Evolutionary conservation across 2,329 filamentous ascomycete species (phyloP).

Genomic region (Coniochaeta sp.): DNA sequence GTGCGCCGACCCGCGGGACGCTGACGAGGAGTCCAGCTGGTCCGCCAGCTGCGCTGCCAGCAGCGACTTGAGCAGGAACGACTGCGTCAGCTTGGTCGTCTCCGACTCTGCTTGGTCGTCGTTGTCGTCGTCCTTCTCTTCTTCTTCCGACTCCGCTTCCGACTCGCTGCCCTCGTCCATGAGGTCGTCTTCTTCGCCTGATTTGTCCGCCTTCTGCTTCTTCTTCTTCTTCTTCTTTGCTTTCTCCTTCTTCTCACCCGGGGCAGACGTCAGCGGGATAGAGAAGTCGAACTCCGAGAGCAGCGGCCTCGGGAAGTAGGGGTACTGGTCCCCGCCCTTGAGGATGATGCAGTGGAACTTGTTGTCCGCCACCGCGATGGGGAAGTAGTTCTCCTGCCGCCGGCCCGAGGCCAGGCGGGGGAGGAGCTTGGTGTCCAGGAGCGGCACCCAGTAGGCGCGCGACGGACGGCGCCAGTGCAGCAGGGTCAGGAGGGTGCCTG

Average conservation of each 20-base stretch:
- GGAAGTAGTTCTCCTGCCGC: slow-evolving; percentile 89
- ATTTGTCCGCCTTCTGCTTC: slow-evolving; percentile 22
- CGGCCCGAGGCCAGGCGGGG: slow-evolving; percentile 75
- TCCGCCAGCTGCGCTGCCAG: slow-evolving; percentile 70
- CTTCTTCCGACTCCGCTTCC: slow-evolving; percentile 25
- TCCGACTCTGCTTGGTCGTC: slow-evolving; percentile 35
- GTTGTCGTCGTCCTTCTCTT: slow-evolving; percentile 24
- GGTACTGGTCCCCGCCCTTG: slow-evolving; percentile 88
- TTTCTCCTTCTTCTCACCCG: slow-evolving; percentile 29
- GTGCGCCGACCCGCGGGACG: slow-evolving; percentile 40
- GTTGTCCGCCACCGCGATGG: slow-evolving; percentile 82
- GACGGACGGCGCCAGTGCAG: slow-evolving; percentile 85
- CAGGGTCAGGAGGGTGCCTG: slow-evolving; percentile 78
- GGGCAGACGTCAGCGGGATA: slow-evolving; percentile 62
- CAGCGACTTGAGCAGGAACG: slow-evolving; percentile 68
- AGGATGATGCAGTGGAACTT: slow-evolving; percentile 99
- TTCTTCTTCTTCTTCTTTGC: slow-evolving; percentile 25
- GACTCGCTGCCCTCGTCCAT: slow-evolving; percentile 25
- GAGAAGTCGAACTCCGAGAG: slow-evolving; percentile 92
- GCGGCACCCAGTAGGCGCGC: slow-evolving; percentile 83
- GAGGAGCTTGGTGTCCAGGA: slow-evolving; percentile 82
- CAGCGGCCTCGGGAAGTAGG: slow-evolving; percentile 84
- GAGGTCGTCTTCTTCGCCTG: slow-evolving; percentile 24
- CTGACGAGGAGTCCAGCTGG: slow-evolving; percentile 54
- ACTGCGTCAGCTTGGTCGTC: slow-evolving; percentile 65